A percentile compares a stretch with the other conserved stretches of the same genome.
phyloP scores from a whole-genome alignment of 352 stramenopile species.

The Globisporangium echinulatum region DNA sequence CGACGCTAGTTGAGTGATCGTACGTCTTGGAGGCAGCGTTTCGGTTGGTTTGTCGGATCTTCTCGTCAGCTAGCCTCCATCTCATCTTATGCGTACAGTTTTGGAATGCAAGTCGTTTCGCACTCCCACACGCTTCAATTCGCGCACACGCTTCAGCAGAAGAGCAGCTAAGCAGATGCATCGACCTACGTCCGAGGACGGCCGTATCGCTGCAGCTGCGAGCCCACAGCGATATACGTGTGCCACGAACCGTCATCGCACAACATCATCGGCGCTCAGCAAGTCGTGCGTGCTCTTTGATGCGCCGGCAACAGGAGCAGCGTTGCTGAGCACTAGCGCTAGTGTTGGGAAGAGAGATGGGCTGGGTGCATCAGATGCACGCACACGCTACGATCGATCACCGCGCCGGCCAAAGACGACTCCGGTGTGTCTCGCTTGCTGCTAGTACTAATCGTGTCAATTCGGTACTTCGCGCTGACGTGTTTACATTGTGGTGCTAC shows the following conservation, averaged over 20 bases:
- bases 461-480: not conserved
- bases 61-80: no score
- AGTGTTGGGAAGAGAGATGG: not conserved
- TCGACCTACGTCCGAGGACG: conserved; percentile 8
- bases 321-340: not conserved
- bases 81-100: no score
- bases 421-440: conserved; percentile 15
- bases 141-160: not conserved
- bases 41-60: no score
- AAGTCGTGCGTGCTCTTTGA: conserved; percentile 14
- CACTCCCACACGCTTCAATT: not conserved
- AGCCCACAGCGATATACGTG: not conserved
- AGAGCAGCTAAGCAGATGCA: not conserved
- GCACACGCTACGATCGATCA: not conserved
- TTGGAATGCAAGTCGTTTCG: not conserved
- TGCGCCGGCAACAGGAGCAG: not conserved
- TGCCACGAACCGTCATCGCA: conserved; percentile 1
- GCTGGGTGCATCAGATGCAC: no score
- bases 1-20: no score
- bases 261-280: conserved; percentile 4
- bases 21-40: no score
- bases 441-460: not conserved
- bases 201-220: not conserved
- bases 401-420: conserved; percentile 31
- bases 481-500: not conserved